Conservation (phyloP, 768 basidiomycete genomes). For the Collybia sp. region DNA sequence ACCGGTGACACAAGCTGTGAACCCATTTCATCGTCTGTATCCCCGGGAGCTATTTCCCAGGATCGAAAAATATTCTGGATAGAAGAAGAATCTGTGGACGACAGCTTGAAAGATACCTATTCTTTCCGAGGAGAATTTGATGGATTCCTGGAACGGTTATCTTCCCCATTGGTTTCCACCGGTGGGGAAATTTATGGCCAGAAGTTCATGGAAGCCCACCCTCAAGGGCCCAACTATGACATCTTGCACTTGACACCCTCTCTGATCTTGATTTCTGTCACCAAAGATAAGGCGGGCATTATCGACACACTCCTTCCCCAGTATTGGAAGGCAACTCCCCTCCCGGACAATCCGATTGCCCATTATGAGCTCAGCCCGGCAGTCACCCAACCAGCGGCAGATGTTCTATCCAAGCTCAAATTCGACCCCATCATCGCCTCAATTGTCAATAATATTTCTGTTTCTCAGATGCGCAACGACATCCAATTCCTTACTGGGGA, state of each 20-base stretch:
- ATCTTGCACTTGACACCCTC: conserved; percentile 38
- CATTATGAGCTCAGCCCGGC: conserved; percentile 53
- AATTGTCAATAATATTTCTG: conserved; percentile 64
- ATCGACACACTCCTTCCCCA: conserved; percentile 66
- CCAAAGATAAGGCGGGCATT: conserved; percentile 28
- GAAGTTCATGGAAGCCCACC: conserved; percentile 10
- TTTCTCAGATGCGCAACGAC: conserved; percentile 62
- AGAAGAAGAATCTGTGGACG: conserved; percentile 49
- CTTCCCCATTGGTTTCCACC: conserved; percentile 3
- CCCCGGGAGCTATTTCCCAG: no score
- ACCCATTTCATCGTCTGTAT: no score
- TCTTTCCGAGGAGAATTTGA: conserved; percentile 26
- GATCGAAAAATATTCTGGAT: conserved; percentile 52
- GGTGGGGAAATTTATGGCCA: conserved; percentile 6
- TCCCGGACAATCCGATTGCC: conserved; percentile 46
- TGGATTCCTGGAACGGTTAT: conserved; percentile 26
- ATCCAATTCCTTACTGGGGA: conserved; percentile 86
- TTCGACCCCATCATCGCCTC: conserved; percentile 69
- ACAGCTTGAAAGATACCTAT: conserved; percentile 28
- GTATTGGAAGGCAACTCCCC: conserved; percentile 65
- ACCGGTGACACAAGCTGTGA: no score
- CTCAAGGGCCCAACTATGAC: conserved; percentile 16
- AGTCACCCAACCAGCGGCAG: conserved; percentile 49
- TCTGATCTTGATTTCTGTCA: conserved; percentile 49
- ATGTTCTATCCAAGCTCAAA: conserved; percentile 51